phyloP scores from a whole-genome alignment of 805 yeast species.

The Grigorovia yakushimaensis region DNA sequence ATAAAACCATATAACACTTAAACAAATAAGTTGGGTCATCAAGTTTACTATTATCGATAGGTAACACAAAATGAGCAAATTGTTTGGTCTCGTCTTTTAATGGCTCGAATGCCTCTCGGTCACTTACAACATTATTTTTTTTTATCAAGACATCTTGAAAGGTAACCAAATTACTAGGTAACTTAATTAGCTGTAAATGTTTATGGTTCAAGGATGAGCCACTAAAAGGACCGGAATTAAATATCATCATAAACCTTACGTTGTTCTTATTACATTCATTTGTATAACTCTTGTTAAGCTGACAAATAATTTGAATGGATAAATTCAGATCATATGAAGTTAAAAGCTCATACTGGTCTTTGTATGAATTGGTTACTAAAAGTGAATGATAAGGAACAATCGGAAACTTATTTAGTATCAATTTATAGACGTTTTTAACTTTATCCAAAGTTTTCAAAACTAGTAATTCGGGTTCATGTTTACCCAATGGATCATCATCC shows the following conservation, averaged over 20 bases:
- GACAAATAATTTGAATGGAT: slow-evolving; percentile 43
- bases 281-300: slow-evolving; percentile 29
- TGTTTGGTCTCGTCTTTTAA: slow-evolving; percentile 50
- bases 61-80: slow-evolving; percentile 73
- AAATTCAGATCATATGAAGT: slow-evolving; percentile 57
- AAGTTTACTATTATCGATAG: slow-evolving; percentile 41
- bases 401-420: slow-evolving; percentile 82
- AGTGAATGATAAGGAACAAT: slow-evolving; percentile 70
- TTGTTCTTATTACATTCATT: too few relatives aligned
- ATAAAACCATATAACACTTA: slow-evolving; percentile 56
- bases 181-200: slow-evolving; percentile 76
- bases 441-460: slow-evolving; percentile 41
- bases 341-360: slow-evolving; percentile 62
- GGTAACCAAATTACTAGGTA: slow-evolving; percentile 44
- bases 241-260: slow-evolving; percentile 18
- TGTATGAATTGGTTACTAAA: slow-evolving; percentile 65
- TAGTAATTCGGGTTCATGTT: slow-evolving; percentile 70
- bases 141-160: slow-evolving; percentile 37
- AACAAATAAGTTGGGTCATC: slow-evolving; percentile 32
- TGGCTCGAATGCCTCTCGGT: too few relatives aligned
- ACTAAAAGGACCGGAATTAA: slow-evolving; percentile 79
- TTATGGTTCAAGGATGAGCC: slow-evolving; percentile 94
- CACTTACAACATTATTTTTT: too few relatives aligned
- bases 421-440: slow-evolving; percentile 34
- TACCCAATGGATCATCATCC: slow-evolving; percentile 61